These are phyloP conservation scores for Boletus rufocinnamomeus DNA, from an alignment of 768 basidiomycete species.

Conservation along the genomic window DNA sequence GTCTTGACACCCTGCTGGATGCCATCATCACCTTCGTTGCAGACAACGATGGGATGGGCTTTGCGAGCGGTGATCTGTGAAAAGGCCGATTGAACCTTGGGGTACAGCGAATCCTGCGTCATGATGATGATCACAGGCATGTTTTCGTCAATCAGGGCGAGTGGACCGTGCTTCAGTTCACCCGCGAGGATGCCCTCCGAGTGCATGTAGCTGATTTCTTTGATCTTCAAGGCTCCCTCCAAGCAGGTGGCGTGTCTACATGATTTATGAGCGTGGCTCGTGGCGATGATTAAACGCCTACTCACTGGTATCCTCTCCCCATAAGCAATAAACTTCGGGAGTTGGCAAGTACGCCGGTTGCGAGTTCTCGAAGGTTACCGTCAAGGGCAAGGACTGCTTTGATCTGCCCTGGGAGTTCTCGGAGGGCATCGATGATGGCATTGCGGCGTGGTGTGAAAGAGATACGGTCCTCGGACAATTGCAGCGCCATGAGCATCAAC, in stretches of 20 bases:
- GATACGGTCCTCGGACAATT: conserved; percentile 95
- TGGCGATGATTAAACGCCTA: conserved; percentile 4
- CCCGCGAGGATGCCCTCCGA: conserved; percentile 87
- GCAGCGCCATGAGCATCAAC: conserved; percentile 96
- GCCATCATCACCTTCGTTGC: conserved; percentile 87
- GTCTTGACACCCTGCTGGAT: conserved; percentile 77
- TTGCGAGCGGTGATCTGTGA: conserved; percentile 97
- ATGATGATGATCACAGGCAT: conserved; percentile 99
- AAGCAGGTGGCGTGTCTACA: conserved; percentile 89
- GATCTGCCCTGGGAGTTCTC: conserved; percentile 88
- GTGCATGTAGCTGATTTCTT: conserved; percentile 89
- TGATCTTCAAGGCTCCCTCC: conserved; percentile 98
- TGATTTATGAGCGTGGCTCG: neutral
- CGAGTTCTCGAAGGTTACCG: conserved; percentile 73
- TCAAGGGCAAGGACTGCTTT: conserved; percentile 84
- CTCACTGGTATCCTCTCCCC: conserved; percentile 96
- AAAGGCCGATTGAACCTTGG: conserved; percentile 96
- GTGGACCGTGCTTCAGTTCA: conserved; percentile 97
- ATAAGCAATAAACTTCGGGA: conserved; percentile 92
- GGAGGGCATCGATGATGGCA: conserved; percentile 91
- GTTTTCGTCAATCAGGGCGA: conserved; percentile 97
- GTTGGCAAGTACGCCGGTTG: conserved; percentile 69
- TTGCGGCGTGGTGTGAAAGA: conserved; percentile 88
- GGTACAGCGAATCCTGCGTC: conserved; percentile 98
- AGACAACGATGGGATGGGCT: conserved; percentile 92